These are phyloP conservation scores for Pichiaceae sp. DNA, from an alignment of 1,139 yeast genomes.

Conservation along the genomic window DNA sequence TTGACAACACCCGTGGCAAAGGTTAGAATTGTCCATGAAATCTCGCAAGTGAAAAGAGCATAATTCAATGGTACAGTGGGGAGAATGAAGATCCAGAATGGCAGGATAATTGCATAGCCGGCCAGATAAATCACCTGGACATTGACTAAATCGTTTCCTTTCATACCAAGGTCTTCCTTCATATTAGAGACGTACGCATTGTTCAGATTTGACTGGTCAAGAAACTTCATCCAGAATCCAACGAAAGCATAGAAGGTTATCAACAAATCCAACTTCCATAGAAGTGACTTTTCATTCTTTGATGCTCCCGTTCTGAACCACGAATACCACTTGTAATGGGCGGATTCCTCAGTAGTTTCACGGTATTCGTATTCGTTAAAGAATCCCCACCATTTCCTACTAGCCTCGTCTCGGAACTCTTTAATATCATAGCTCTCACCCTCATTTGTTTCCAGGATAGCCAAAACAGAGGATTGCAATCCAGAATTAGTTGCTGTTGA, in stretches of 20 bases:
- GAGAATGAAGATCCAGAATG: constrained; percentile 43
- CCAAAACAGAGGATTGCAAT: no score
- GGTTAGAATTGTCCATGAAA: constrained; percentile 46
- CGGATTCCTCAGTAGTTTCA: constrained; percentile 10
- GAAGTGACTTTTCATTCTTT: constrained; percentile 18
- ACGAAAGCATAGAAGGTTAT: constrained; percentile 34
- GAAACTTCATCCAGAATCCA: constrained; percentile 8
- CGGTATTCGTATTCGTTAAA: constrained; percentile 16
- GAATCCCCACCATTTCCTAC: constrained; percentile 42
- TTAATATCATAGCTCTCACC: not conserved
- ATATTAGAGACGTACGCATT: constrained; percentile 55
- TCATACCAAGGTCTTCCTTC: constrained; percentile 43
- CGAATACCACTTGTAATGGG: constrained; percentile 43
- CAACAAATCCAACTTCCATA: constrained; percentile 30
- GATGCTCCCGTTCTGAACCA: constrained; percentile 58
- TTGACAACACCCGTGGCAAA: constrained; percentile 33
- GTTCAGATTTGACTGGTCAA: constrained; percentile 36
- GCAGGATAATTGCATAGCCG: constrained; percentile 46
- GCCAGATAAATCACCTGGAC: constrained; percentile 44
- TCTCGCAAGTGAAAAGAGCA: not conserved
- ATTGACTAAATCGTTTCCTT: constrained; percentile 42
- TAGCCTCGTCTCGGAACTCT: constrained; percentile 1
- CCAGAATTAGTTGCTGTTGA: no score
- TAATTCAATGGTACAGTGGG: constrained; percentile 38
- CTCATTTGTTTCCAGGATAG: not conserved